phyloP scores from a whole-genome alignment of 1,139 yeast genomes.

The Hanseniaspora gamundiae region DNA sequence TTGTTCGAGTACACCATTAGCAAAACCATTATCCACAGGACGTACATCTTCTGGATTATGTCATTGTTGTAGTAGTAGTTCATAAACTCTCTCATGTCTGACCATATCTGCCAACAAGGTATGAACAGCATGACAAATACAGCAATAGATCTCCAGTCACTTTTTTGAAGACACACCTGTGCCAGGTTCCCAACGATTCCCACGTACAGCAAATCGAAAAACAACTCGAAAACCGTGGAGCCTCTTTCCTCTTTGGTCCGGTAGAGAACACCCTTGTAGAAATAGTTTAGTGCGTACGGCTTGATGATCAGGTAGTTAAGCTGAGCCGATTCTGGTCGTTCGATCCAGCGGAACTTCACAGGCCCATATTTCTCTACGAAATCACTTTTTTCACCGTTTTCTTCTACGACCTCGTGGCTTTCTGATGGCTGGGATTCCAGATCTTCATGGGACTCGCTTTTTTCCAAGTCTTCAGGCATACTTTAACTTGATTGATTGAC shows the following conservation, averaged over 20 bases:
- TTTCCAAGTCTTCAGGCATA: no score
- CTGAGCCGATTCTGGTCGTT: not conserved
- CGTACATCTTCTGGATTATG: slow-evolving; percentile 39
- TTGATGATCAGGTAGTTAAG: slow-evolving; percentile 31
- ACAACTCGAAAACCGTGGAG: slow-evolving; percentile 43
- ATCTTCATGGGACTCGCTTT: no score
- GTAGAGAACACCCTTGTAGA: slow-evolving; percentile 43
- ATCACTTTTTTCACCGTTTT: slow-evolving; percentile 1
- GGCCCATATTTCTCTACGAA: slow-evolving; percentile 5
- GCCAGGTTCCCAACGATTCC: slow-evolving; percentile 55
- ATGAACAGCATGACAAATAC: slow-evolving; percentile 40
- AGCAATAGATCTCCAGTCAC: slow-evolving; percentile 37
- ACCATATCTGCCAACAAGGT: slow-evolving; percentile 56
- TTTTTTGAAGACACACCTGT: slow-evolving; percentile 38
- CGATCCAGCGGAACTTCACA: slow-evolving; percentile 1
- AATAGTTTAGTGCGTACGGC: slow-evolving; percentile 53
- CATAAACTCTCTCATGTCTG: slow-evolving; percentile 51
- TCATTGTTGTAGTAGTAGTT: slow-evolving; percentile 56
- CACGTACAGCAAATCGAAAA: slow-evolving; percentile 27
- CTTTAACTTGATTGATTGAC: no score
- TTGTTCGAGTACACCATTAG: slow-evolving; percentile 44
- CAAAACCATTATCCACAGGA: slow-evolving; percentile 42
- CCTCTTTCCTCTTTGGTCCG: slow-evolving; percentile 46
- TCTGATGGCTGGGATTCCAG: no score
- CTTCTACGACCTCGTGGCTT: not conserved